Evolutionary conservation across 148 eudicot genomes (phyloP).

Genomic region (Nyssa sinensis): DNA sequence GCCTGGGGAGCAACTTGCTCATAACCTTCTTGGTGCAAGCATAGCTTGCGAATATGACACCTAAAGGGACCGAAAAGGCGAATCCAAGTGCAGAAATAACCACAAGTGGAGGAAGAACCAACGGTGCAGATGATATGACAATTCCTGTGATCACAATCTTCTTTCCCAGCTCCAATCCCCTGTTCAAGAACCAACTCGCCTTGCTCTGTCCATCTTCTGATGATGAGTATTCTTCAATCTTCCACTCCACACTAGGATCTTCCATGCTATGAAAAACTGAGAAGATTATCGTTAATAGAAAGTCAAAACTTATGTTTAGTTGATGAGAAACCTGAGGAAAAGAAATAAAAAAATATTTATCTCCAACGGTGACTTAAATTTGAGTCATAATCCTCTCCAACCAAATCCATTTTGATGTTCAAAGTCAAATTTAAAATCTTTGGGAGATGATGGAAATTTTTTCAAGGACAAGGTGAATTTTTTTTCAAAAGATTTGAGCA

Average conservation of each 20-base stretch:
- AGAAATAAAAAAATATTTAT: too few relatives aligned
- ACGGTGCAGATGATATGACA: slow-evolving; percentile 61
- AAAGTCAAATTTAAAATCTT: too few relatives aligned
- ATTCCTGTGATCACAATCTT: slow-evolving; percentile 50
- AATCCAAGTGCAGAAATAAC: slow-evolving; percentile 63
- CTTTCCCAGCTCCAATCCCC: slow-evolving; percentile 55
- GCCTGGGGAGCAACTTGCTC: slow-evolving; percentile 51
- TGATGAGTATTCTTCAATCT: slow-evolving; percentile 19
- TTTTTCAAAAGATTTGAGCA: too few relatives aligned
- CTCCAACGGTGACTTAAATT: too few relatives aligned
- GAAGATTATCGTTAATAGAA: background rate
- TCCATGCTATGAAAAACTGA: slow-evolving; percentile 11
- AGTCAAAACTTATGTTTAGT: background rate
- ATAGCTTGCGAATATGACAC: slow-evolving; percentile 51
- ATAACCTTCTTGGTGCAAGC: slow-evolving; percentile 71
- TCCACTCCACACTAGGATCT: slow-evolving; percentile 32
- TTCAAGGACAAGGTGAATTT: too few relatives aligned
- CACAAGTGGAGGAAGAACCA: slow-evolving; percentile 70
- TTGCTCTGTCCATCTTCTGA: slow-evolving; percentile 11
- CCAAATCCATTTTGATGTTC: too few relatives aligned
- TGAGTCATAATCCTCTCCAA: too few relatives aligned
- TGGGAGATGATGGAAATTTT: too few relatives aligned
- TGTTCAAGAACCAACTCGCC: slow-evolving; percentile 40
- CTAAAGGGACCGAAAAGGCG: slow-evolving; percentile 57
- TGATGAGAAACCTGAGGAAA: background rate